Percentiles rank a stretch among this genome's conserved stretches.
These are phyloP conservation scores for Dothiorella sarmentorum DNA, from an alignment of 2,329 filamentous ascomycete genomes.

Conservation along the genomic window DNA sequence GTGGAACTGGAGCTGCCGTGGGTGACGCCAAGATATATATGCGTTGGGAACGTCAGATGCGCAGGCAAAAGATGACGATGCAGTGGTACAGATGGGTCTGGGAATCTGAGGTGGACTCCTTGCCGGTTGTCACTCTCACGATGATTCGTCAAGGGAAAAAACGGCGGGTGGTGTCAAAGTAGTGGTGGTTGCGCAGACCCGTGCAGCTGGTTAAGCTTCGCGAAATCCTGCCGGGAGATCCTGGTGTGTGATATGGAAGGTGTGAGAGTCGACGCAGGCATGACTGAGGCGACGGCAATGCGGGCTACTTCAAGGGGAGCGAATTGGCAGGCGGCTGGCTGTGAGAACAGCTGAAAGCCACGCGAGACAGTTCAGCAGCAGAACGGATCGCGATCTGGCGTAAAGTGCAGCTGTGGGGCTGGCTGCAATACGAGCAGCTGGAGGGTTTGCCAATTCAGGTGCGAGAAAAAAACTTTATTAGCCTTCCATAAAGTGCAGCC, in stretches of 20 bases:
- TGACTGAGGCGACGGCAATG: slow-evolving; percentile 3
- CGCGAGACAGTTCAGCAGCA: slow-evolving; percentile 12
- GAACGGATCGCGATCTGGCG: not conserved
- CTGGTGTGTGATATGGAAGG: not conserved
- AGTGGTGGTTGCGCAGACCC: slow-evolving; percentile 14
- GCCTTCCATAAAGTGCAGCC: no score
- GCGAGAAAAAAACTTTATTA: no score
- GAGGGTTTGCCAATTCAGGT: not conserved
- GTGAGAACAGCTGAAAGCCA: slow-evolving; percentile 12
- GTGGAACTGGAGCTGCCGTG: not conserved
- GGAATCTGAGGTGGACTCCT: slow-evolving; percentile 5
- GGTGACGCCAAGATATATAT: slow-evolving; percentile 11
- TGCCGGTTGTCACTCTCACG: slow-evolving; percentile 3
- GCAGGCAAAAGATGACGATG: not conserved
- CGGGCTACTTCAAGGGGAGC: not conserved
- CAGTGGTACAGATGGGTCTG: slow-evolving; percentile 3
- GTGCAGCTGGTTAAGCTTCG: not conserved
- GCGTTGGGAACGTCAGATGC: not conserved
- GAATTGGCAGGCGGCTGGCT: not conserved
- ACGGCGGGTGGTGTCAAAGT: not conserved
- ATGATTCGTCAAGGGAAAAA: slow-evolving; percentile 13
- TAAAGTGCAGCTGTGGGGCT: slow-evolving; percentile 12
- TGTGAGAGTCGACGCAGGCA: slow-evolving; percentile 2
- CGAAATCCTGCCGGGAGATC: slow-evolving; percentile 14
- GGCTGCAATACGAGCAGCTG: not conserved